These are phyloP conservation scores for Termitomyces sp. DNA, from an alignment of 768 basidiomycete species.

Conservation along the genomic window DNA sequence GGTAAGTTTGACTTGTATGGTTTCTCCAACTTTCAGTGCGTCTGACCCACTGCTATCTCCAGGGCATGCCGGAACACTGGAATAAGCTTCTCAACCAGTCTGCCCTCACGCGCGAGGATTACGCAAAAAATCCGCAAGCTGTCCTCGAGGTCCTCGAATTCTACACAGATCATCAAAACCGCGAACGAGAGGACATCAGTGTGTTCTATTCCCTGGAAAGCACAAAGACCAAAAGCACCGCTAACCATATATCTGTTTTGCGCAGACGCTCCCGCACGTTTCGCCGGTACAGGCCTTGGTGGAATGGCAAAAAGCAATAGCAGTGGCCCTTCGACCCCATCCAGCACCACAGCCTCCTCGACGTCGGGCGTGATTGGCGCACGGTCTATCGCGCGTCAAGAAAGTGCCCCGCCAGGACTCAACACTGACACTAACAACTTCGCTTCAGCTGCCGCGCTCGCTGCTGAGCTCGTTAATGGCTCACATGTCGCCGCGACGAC, in stretches of 20 bases:
- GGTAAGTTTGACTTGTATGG: conserved; percentile 37
- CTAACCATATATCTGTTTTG: conserved; percentile 6
- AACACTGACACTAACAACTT: conserved; percentile 37
- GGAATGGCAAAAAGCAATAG: conserved; percentile 48
- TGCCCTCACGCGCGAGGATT: conserved; percentile 97
- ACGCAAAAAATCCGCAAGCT: conserved; percentile 94
- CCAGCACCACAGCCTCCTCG: conserved; percentile 14
- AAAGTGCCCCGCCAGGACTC: conserved; percentile 35
- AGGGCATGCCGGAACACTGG: conserved; percentile 99
- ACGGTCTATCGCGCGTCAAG: conserved; percentile 28
- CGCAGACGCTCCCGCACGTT: conserved; percentile 64
- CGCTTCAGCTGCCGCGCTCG: conserved; percentile 45
- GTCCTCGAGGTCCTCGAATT: conserved; percentile 97
- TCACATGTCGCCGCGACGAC: conserved; percentile 32
- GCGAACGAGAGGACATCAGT: conserved; percentile 68
- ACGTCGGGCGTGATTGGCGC: conserved; percentile 18
- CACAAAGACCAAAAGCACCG: conserved; percentile 11
- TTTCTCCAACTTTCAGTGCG: background rate
- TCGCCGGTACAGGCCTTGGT: conserved; percentile 90
- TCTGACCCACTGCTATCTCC: conserved; percentile 6
- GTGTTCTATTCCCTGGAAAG: conserved; percentile 15
- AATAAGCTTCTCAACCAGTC: conserved; percentile 94
- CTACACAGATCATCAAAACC: conserved; percentile 96
- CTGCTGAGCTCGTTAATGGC: conserved; percentile 61
- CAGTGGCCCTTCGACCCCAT: conserved; percentile 18